Conservation (phyloP, 305 asterid genomes). For the Striga hermonthica region DNA sequence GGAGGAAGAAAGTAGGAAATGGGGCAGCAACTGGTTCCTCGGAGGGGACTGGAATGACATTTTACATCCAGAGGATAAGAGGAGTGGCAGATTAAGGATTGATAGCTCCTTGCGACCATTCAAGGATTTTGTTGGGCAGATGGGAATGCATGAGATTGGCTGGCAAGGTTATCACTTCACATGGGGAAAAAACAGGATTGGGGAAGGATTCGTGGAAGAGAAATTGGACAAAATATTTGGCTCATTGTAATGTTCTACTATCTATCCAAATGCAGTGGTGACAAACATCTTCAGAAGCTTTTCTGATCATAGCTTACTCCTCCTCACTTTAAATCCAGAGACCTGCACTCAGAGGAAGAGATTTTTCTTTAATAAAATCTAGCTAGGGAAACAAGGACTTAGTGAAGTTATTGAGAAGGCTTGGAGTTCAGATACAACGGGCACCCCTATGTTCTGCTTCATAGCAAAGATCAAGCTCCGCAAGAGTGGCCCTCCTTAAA, state of each 20-base stretch:
- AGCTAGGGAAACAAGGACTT: too few relatives aligned
- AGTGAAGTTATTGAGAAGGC: too few relatives aligned
- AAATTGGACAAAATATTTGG: neutral
- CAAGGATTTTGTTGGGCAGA: neutral
- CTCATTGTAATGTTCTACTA: neutral
- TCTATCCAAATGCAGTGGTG: neutral
- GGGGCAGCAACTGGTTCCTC: neutral
- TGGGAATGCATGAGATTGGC: neutral
- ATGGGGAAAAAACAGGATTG: neutral
- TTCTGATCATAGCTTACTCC: neutral
- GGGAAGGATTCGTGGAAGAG: neutral
- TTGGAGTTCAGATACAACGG: too few relatives aligned
- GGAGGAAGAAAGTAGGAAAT: neutral
- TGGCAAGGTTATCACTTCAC: neutral
- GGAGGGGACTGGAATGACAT: neutral
- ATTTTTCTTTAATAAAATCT: too few relatives aligned
- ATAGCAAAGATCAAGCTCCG: too few relatives aligned
- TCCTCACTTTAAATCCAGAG: too few relatives aligned
- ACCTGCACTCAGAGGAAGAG: too few relatives aligned
- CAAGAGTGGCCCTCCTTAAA: too few relatives aligned
- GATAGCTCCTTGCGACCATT: neutral
- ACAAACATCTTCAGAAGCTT: neutral
- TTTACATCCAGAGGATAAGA: neutral
- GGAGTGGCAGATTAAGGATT: neutral
- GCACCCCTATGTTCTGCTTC: too few relatives aligned